These are phyloP conservation scores for Solanum gandarillasii DNA, from an alignment of 257 asterid species.

Conservation along the genomic window DNA sequence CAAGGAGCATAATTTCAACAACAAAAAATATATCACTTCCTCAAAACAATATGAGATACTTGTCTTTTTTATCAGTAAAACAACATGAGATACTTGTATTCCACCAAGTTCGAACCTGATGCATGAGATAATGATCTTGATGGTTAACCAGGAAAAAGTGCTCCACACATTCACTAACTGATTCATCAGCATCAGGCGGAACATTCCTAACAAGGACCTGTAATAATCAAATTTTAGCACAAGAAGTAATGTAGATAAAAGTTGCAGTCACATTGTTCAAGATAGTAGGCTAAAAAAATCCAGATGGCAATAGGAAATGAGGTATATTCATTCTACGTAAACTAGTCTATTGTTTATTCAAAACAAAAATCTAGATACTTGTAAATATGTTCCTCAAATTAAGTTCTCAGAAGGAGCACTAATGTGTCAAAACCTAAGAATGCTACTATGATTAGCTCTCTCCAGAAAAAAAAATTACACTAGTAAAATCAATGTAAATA, in stretches of 20 bases:
- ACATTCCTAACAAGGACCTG: slow-evolving; percentile 90
- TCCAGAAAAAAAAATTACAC: neutral
- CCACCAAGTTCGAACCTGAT: slow-evolving; percentile 51
- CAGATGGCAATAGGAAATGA: neutral
- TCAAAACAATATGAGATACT: neutral
- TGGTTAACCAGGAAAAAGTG: slow-evolving; percentile 98
- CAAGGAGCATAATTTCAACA: slow-evolving; percentile 37
- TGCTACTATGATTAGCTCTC: neutral
- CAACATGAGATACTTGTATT: neutral
- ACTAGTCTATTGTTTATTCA: neutral
- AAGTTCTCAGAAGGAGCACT: neutral
- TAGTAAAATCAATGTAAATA: neutral
- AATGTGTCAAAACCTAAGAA: neutral
- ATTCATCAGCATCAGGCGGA: slow-evolving; percentile 84
- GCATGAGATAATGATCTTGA: slow-evolving; percentile 77
- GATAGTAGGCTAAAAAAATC: neutral
- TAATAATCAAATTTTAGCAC: neutral
- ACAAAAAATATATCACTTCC: slow-evolving; percentile 15
- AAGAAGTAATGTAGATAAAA: neutral
- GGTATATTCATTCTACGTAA: neutral
- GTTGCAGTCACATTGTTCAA: neutral
- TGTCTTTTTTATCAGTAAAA: neutral
- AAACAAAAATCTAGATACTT: neutral
- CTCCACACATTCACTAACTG: slow-evolving; percentile 72
- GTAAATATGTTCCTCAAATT: neutral